Base-by-base conservation (phyloP, 306 rosid species). In the Vigna trinervia region DNA sequence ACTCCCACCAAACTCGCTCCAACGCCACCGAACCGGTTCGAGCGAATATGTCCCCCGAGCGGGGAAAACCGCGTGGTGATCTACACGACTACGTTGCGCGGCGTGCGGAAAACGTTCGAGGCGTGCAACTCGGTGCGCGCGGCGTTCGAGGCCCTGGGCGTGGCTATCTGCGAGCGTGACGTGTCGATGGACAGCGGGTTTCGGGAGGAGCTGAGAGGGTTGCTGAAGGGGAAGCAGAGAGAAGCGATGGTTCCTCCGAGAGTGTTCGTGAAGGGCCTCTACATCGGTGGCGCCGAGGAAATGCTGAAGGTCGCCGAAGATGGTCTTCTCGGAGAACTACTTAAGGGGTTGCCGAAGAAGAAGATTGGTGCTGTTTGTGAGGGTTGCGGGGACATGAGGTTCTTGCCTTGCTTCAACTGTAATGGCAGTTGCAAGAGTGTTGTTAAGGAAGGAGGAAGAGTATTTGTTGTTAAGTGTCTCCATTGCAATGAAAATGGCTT, bases 401-500 rank as follows among this genome's bases (percentile, higher is more conserved):
- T 94, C 74, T 73, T 92, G 84, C 98, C 97, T 0, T 94, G 98
- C 65, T 88, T 86, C 41, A 84, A 61, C 5, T 94, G 98, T 58
- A 92, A 80, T 74, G 98, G 98, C 51, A 94, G 98, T 41, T 90
- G 92, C 11, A 94, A 94, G 69, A 77, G 30, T 7, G 4, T 66
- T 10, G 36, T 41, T 39, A 62, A 81, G 30, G 78, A 87, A 12
- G 79, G 74, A 23, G 86, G 88, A 14, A 77, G 73, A 19, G 69
- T 54, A 1, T 57, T 81, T 47, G 88, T 90, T 26, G 84, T 84
- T 17, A 90, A 84, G 71, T 94, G 98, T 57, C 74, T 78, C 8
- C 85, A 86, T 60, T 94, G 98, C 77, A 92, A 94, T 80, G 98
- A 94, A 52, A 94, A 92, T 86, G 98, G 97, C 39, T 82, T 94